A percentile compares a stretch with the other conserved stretches of the same genome.
These are phyloP conservation scores for Pyronema domesticum DNA, from an alignment of 495 filamentous ascomycete genomes.

Conservation along the genomic window DNA sequence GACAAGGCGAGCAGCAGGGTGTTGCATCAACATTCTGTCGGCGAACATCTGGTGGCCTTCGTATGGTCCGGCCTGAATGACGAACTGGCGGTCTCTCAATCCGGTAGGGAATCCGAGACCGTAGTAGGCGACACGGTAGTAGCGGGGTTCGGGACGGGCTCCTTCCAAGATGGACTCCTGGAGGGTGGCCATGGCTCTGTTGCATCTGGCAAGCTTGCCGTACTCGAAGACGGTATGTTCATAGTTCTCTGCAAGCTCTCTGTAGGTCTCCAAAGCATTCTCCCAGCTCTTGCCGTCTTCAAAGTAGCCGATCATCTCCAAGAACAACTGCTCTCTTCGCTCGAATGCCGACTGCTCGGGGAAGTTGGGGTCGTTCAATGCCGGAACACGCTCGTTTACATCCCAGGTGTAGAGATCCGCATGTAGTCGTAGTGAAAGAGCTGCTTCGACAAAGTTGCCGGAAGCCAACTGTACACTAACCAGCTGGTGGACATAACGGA, in stretches of 20 bases:
- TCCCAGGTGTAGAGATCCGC: conserved; percentile 92
- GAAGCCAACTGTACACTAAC: conserved; percentile 57
- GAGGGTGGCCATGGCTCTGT: conserved; percentile 82
- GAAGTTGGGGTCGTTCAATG: conserved; percentile 54
- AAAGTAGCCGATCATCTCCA: conserved; percentile 83
- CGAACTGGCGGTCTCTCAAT: conserved; percentile 77
- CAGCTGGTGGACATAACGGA: conserved; percentile 89
- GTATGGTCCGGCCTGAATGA: conserved; percentile 62
- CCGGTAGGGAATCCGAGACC: conserved; percentile 74
- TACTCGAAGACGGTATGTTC: conserved; percentile 82
- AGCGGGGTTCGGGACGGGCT: conserved; percentile 57
- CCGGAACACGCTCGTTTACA: conserved; percentile 44
- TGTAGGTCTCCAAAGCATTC: conserved; percentile 74
- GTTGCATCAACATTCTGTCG: conserved; percentile 80
- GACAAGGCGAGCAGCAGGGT: conserved; percentile 72
- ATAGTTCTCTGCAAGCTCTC: conserved; percentile 78
- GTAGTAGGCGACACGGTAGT: conserved; percentile 82
- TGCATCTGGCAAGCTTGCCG: conserved; percentile 68
- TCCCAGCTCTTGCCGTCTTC: conserved; percentile 89
- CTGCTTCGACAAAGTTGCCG: conserved; percentile 74
- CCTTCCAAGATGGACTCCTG: conserved; percentile 64
- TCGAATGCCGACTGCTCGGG: conserved; percentile 81
- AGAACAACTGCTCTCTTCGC: conserved; percentile 78
- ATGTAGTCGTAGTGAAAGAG: conserved; percentile 74
- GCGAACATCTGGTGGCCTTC: conserved; percentile 70